Evolutionary conservation across 2,329 filamentous ascomycete genomes (phyloP).

Genomic region (Paraconiothyrium brasiliense): DNA sequence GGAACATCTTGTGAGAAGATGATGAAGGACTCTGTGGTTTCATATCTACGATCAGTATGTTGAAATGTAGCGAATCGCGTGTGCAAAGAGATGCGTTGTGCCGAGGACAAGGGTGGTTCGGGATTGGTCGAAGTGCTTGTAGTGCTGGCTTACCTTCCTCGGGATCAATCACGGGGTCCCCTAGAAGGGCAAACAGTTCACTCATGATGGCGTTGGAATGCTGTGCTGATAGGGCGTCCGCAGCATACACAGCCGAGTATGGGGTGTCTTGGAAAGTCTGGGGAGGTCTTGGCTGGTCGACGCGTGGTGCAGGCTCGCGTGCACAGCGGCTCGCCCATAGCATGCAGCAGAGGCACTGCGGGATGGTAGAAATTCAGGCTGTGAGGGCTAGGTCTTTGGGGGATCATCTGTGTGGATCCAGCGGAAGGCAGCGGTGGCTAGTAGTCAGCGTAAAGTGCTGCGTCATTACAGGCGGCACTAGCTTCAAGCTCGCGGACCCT

Average conservation of each 20-base stretch:
- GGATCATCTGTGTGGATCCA: not conserved
- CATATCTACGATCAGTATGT: slow-evolving; percentile 20
- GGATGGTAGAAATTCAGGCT: not conserved
- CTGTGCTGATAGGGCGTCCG: not conserved
- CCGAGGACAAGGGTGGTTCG: slow-evolving; percentile 24
- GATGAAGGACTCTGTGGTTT: slow-evolving; percentile 79
- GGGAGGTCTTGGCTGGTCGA: slow-evolving; percentile 17
- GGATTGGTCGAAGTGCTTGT: slow-evolving; percentile 22
- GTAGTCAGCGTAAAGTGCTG: slow-evolving; percentile 18
- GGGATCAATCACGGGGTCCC: slow-evolving; percentile 63
- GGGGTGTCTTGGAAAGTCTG: slow-evolving; percentile 14
- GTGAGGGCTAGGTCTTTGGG: not conserved
- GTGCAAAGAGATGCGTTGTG: slow-evolving; percentile 24
- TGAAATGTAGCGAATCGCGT: slow-evolving; percentile 34
- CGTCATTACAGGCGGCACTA: slow-evolving; percentile 32
- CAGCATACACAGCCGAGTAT: slow-evolving; percentile 4
- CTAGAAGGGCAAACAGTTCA: slow-evolving; percentile 54
- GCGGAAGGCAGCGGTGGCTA: not conserved
- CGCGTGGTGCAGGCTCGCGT: not conserved
- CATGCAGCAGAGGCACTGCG: not conserved
- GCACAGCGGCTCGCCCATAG: not conserved
- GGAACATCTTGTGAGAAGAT: slow-evolving; percentile 81
- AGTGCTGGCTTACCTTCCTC: slow-evolving; percentile 64
- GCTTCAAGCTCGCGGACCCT: slow-evolving; percentile 23
- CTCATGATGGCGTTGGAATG: slow-evolving; percentile 26